Conservation (phyloP, 352 stramenopile genomes). For the Globisporangium orthogonon region DNA sequence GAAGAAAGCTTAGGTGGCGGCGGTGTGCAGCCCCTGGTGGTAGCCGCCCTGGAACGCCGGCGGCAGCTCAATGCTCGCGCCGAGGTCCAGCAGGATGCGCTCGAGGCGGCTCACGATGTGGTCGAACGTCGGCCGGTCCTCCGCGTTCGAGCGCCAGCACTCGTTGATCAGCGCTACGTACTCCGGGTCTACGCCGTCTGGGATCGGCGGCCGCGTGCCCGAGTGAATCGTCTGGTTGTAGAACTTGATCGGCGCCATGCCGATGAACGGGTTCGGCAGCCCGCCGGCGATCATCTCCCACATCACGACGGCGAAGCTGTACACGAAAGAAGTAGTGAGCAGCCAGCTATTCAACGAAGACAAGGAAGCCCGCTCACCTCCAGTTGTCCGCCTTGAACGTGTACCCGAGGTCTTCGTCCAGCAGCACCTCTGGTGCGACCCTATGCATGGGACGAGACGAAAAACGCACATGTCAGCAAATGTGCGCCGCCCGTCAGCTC, state of each 20-base stretch:
- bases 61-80: constrained; percentile 75
- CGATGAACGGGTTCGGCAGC: constrained; percentile 81
- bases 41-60: constrained; percentile 84
- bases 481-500: background rate
- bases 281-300: constrained; percentile 87
- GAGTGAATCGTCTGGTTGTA: constrained; percentile 85
- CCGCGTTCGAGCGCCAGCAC: constrained; percentile 78
- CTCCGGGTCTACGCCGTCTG: constrained; percentile 53
- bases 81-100: constrained; percentile 57
- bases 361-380: constrained; percentile 35
- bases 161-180: constrained; percentile 76
- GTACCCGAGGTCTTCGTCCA: constrained; percentile 86
- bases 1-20: background rate
- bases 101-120: constrained; percentile 77
- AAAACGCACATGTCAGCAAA: background rate
- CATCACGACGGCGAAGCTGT: constrained; percentile 87
- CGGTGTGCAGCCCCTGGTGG: constrained; percentile 38
- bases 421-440: constrained; percentile 83
- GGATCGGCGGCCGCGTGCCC: constrained; percentile 66
- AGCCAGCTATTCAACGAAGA: background rate
- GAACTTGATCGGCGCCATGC: constrained; percentile 88
- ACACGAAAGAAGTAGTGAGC: background rate
- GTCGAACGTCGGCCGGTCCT: constrained; percentile 66
- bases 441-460: constrained; percentile 17
- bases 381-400: constrained; percentile 89